Conservation (phyloP, 2,329 filamentous ascomycete species). For the Seiridium cupressi region DNA sequence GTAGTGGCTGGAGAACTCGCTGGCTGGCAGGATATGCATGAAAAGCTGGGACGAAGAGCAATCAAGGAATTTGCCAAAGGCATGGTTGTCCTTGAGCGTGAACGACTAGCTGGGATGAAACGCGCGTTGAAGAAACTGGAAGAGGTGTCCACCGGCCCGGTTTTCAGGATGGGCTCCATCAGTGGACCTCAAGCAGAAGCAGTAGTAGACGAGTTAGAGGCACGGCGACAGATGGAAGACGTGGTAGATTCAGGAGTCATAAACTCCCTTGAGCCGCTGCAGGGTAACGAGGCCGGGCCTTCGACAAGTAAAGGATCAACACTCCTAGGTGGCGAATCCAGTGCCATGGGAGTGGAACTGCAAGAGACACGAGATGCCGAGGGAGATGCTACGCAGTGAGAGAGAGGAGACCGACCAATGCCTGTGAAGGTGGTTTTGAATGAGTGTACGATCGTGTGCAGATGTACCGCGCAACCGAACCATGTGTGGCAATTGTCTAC, state of each 20-base stretch:
- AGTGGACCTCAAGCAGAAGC: constrained; percentile 1
- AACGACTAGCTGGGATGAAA: constrained; percentile 76
- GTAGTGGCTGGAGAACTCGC: constrained; percentile 89
- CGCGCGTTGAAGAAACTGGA: constrained; percentile 69
- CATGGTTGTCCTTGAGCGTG: constrained; percentile 78
- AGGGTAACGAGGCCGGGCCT: not conserved
- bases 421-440: no score
- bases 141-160: constrained; percentile 16
- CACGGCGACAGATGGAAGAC: constrained; percentile 2
- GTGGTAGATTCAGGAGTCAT: not conserved
- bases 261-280: not conserved
- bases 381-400: no score
- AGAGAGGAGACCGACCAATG: no score
- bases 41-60: constrained; percentile 70
- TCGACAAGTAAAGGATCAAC: no score
- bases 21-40: constrained; percentile 89
- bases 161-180: not conserved
- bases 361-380: no score
- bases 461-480: no score
- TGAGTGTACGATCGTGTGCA: no score
- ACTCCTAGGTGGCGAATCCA: no score
- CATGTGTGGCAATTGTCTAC: no score
- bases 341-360: no score
- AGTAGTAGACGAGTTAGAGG: constrained; percentile 1
- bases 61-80: constrained; percentile 73